Base-by-base conservation (phyloP, 179 eudicot species). In the Actinidia arguta region DNA sequence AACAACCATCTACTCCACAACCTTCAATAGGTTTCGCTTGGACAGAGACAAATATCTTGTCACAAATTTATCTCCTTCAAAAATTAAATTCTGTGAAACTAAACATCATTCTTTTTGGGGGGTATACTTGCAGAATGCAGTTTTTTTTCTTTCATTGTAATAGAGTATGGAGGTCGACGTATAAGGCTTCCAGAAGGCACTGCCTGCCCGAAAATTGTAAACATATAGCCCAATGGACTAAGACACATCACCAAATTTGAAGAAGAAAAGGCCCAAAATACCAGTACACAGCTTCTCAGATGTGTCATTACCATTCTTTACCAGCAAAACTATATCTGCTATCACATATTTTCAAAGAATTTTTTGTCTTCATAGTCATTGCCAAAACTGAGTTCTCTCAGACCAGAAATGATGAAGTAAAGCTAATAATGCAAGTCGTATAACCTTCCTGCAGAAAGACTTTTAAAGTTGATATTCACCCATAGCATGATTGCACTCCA, bases 221-320 rank as follows among this genome's bases (percentile, higher is more conserved):
- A 70, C 14, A 12, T 8, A 8, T 20, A 70, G 52, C 74, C 52
- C 31, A 42, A 48, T 39, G 22, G 24, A 44, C 12, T 36, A 36
- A 67, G 48, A 36, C n/a, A 17, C 47, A 67, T 68, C 50, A 68
- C 24, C 48, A 39, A 68, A 68, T 68, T 39, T 68, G 73, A 68
- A 42, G 6, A 18, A 68, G 48, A 39, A 39, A 39, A 39, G 42
- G 42, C 42, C 2, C 42, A 39, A 39, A 39, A 39, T 39, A 39
- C 42, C 3, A 39, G 42, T 39, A 4, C 42, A 39, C 73, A 12
- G 5, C 73, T 44, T 39, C 48, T 39, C 42, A 39, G 42, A 39
- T 39, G 20, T 67, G 5, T 68, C 48, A 68, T 68, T 36, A 67
- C 14, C 46, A 16, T 46, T 36, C 31, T 67, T 67, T 31, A 31